These are phyloP conservation scores for Myxozyma monticola DNA, from an alignment of 805 yeast genomes.

Conservation along the genomic window DNA sequence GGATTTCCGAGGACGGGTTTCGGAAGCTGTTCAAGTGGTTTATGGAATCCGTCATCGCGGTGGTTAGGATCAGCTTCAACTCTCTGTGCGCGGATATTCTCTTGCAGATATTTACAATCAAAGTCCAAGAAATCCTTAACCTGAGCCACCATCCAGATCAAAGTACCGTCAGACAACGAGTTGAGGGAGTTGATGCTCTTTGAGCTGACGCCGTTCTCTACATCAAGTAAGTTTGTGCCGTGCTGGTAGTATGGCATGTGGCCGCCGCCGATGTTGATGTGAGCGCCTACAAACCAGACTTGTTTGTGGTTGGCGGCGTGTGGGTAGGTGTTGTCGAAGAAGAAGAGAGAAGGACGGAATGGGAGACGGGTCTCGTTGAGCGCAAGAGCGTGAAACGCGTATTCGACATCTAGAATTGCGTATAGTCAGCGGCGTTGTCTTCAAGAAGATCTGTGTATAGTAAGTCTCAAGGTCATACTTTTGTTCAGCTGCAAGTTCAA, in stretches of 20 bases:
- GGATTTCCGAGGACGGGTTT: not conserved
- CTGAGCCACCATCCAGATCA: constrained; percentile 24
- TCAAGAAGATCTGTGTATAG: not conserved
- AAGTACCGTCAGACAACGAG: constrained; percentile 21
- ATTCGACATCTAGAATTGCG: constrained; percentile 20
- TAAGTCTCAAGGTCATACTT: constrained; percentile 1
- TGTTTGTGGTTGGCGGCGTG: constrained; percentile 9
- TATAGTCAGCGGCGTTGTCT: not conserved
- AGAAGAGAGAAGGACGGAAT: constrained; percentile 23
- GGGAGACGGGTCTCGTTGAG: constrained; percentile 18
- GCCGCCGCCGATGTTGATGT: constrained; percentile 27
- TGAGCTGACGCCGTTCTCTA: not conserved
- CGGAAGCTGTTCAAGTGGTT: not conserved
- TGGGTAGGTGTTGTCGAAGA: not conserved
- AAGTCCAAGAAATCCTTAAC: constrained; percentile 12
- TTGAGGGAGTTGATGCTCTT: not conserved
- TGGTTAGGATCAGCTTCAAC: not conserved
- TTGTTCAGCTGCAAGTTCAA: constrained; percentile 7
- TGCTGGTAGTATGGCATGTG: not conserved
- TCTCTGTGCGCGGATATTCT: constrained; percentile 2
- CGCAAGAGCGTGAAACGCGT: constrained; percentile 26
- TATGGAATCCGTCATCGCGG: not conserved
- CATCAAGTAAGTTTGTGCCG: constrained; percentile 11
- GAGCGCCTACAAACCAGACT: constrained; percentile 26
- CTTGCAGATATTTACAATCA: constrained; percentile 8